Conservation (phyloP, 1,284 basidiomycete species). For the Pseudomicrostroma phylloplanum region DNA sequence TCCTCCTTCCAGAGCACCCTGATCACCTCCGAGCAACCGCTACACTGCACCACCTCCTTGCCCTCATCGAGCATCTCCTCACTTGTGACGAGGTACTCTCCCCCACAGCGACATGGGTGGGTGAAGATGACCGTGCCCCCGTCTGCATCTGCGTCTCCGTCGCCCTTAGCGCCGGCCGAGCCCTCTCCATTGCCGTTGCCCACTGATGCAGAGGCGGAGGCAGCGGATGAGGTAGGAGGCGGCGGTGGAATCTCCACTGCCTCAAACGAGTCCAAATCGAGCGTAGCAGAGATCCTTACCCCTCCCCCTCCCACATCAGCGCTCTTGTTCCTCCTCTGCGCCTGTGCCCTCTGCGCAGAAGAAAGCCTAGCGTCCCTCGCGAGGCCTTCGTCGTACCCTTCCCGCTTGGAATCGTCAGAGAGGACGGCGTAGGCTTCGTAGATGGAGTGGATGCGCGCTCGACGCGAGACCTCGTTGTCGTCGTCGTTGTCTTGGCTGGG, state of each 20-base stretch:
- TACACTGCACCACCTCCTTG: not conserved
- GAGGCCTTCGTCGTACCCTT: not conserved
- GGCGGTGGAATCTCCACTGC: not conserved
- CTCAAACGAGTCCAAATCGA: not conserved
- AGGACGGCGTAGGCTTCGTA: not conserved
- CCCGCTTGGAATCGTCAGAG: not conserved
- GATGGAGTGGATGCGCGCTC: constrained; percentile 1
- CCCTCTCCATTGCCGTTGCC: too few species aligned
- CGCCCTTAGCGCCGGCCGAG: not conserved
- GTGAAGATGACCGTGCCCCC: not conserved
- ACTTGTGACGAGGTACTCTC: not conserved
- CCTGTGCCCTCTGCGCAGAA: not conserved
- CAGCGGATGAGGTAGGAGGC: too few species aligned
- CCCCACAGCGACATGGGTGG: not conserved
- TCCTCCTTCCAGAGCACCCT: not conserved
- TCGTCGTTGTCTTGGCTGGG: not conserved
- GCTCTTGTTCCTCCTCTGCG: not conserved
- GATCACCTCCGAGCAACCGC: not conserved
- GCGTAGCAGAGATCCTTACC: not conserved
- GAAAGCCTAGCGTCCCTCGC: too few species aligned
- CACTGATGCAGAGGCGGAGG: too few species aligned
- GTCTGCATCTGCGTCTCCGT: not conserved
- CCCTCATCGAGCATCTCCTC: not conserved
- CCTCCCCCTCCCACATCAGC: not conserved
- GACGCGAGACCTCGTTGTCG: not conserved